Conservation (phyloP, 805 yeast genomes). For the Millerozyma miso region DNA sequence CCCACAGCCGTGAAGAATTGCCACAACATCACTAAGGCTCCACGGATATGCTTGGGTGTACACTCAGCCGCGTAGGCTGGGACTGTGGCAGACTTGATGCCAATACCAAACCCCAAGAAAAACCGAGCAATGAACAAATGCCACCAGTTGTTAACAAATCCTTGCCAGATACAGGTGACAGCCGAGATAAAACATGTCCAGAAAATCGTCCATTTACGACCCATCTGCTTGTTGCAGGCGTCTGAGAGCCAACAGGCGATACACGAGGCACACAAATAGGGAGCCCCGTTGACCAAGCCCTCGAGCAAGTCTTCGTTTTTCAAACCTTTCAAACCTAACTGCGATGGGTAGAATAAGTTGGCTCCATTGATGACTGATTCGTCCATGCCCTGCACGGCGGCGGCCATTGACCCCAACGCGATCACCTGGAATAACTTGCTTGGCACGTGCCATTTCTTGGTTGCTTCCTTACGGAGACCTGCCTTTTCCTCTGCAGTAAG, state of each 20-base stretch:
- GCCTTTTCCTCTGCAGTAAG: slow-evolving; percentile 40
- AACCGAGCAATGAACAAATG: slow-evolving; percentile 59
- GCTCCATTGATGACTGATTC: slow-evolving; percentile 71
- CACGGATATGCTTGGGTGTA: slow-evolving; percentile 54
- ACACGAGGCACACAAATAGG: slow-evolving; percentile 56
- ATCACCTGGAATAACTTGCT: slow-evolving; percentile 47
- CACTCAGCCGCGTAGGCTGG: slow-evolving; percentile 66
- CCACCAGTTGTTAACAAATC: slow-evolving; percentile 56
- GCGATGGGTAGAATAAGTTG: slow-evolving; percentile 51
- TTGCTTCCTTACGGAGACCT: slow-evolving; percentile 47
- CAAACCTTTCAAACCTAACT: slow-evolving; percentile 42
- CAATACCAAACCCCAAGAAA: slow-evolving; percentile 58
- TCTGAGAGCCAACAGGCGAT: slow-evolving; percentile 62
- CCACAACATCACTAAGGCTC: slow-evolving; percentile 68
- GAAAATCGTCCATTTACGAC: slow-evolving; percentile 60
- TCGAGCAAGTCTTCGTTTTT: slow-evolving; percentile 51
- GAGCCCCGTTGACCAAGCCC: slow-evolving; percentile 63
- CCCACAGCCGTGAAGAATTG: slow-evolving; percentile 76
- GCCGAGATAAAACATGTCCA: slow-evolving; percentile 57
- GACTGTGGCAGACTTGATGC: slow-evolving; percentile 63
- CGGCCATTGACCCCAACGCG: slow-evolving; percentile 61
- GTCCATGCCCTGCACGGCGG: slow-evolving; percentile 75
- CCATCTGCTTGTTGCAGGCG: slow-evolving; percentile 45
- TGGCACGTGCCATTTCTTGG: slow-evolving; percentile 44
- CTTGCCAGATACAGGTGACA: slow-evolving; percentile 65